phyloP scores from a whole-genome alignment of 2,329 filamentous ascomycete species.

The Colletotrichum musae region DNA sequence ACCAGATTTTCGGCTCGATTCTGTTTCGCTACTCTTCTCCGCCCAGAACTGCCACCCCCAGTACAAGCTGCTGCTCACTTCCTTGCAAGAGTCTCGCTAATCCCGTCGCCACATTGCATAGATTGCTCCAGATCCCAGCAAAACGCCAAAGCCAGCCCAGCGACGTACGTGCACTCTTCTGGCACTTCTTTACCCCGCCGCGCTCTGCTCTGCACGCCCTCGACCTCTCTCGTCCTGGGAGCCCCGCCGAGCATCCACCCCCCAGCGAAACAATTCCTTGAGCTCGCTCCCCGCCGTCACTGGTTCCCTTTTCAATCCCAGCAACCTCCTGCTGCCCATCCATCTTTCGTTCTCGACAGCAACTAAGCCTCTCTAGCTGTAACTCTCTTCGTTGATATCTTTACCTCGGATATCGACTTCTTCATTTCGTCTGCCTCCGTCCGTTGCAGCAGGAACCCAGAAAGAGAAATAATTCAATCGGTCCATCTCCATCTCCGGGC shows the following conservation, averaged over 20 bases:
- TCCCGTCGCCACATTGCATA: constrained; percentile 31
- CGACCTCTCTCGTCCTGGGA: constrained; percentile 19
- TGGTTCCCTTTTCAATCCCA: constrained; percentile 37
- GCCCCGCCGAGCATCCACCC: constrained; percentile 37
- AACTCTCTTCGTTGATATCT: constrained; percentile 6
- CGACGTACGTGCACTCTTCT: constrained; percentile 30
- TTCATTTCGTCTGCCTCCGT: neutral
- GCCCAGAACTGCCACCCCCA: constrained; percentile 10
- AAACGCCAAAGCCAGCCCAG: constrained; percentile 20
- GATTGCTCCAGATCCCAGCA: constrained; percentile 35
- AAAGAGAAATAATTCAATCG: constrained; percentile 9
- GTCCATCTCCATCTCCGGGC: constrained; percentile 31
- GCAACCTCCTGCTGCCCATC: constrained; percentile 22
- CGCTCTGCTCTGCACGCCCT: constrained; percentile 16
- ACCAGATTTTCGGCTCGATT: constrained; percentile 15
- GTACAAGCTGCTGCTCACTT: constrained; percentile 17
- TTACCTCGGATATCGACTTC: constrained; percentile 24
- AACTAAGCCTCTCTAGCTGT: constrained; percentile 1
- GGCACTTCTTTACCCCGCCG: constrained; percentile 35
- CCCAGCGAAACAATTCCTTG: constrained; percentile 40
- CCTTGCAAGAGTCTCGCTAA: constrained; percentile 34
- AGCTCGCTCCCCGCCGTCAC: constrained; percentile 33
- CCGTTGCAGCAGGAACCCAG: constrained; percentile 2
- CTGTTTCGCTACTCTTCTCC: constrained; percentile 1
- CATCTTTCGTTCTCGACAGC: constrained; percentile 10